Base-by-base conservation (phyloP, 2,329 filamentous ascomycete genomes). In the Colletotrichum sp. region DNA sequence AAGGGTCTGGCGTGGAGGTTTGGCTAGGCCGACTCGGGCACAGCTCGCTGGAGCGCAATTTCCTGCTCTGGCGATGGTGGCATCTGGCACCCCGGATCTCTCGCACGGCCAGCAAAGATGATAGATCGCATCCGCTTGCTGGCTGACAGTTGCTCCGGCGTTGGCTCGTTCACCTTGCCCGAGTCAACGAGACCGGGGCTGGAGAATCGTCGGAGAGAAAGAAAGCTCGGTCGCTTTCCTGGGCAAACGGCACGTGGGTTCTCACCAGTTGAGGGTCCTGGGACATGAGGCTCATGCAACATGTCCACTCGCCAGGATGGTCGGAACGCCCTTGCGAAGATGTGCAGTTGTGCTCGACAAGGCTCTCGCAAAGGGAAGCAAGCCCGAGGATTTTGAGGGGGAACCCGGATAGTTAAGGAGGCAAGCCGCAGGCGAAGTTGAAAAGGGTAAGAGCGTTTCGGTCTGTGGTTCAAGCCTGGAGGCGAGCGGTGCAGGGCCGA, bases 271-370 rank as follows among this genome's bases (percentile, higher is more conserved):
- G 69, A 64, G 32, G 39, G 55, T 16, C 65, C 36, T 49, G 21
- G 59, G 65, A 65, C 65, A 64, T 64, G 70, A 68, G 64, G 64
- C 70, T 74, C 74, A 76, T 68, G 70, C 64, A 39, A 59, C 15
- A 64, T 26, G 69, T n/a, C 69, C 55, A 64, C 64, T 24, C 57
- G 60, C 30, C 59, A 36, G 36, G 68, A 28, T 60, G 34, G 44
- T 24, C 44, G 44, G n/a, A 24, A 21, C 26, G 34, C 28, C 32
- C 39, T 68, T n/a, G 28, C 39, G 32, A 63, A 44, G 21, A 59
- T 65, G 36, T 6, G 21, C 30, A 26, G 36, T 21, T 28, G n/a
- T 36, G 44, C 36, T 64, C 39, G 16, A 63, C 63, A 24, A 49
- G 68, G 55, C 57, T 49, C 34, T 21, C 57, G 15, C 28, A 55